phyloP scores from a whole-genome alignment of 2,329 filamentous ascomycete species.

The Arachnopeziza araneosa region DNA sequence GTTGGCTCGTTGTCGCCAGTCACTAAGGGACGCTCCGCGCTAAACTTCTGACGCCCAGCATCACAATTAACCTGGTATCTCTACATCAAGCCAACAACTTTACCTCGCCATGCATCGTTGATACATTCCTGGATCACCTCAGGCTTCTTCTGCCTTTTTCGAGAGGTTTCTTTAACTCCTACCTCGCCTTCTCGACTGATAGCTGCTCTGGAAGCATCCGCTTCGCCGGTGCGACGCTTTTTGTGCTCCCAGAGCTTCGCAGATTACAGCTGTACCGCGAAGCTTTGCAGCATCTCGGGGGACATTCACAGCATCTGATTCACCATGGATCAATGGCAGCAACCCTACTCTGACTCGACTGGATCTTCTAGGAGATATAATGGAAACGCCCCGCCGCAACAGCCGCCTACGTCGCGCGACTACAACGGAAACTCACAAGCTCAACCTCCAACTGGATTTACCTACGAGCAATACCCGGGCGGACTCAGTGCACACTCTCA shows the following conservation, averaged over 20 bases:
- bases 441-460: conserved; percentile 54
- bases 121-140: conserved; percentile 18
- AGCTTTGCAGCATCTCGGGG: background rate
- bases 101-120: conserved; percentile 27
- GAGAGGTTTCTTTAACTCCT: conserved; percentile 18
- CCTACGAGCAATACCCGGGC: conserved; percentile 62
- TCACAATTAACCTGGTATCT: background rate
- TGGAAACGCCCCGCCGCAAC: conserved; percentile 40
- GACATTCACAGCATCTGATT: conserved; percentile 10
- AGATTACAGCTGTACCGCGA: background rate
- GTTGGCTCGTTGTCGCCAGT: background rate
- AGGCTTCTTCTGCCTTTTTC: conserved; percentile 26
- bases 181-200: conserved; percentile 24
- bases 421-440: conserved; percentile 35
- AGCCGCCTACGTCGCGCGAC: conserved; percentile 44
- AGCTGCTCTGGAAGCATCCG: conserved; percentile 11
- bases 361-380: conserved; percentile 61
- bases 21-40: background rate
- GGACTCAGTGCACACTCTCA: conserved; percentile 38
- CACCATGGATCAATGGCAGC: conserved; percentile 60
- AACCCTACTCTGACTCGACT: conserved; percentile 57
- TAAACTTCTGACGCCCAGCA: background rate
- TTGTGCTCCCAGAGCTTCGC: background rate
- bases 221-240: conserved; percentile 11
- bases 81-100: background rate